Percentiles rank a stretch among this genome's conserved stretches.
These are phyloP conservation scores for Wickerhamiella australiensis DNA, from an alignment of 805 yeast genomes.

Conservation along the genomic window DNA sequence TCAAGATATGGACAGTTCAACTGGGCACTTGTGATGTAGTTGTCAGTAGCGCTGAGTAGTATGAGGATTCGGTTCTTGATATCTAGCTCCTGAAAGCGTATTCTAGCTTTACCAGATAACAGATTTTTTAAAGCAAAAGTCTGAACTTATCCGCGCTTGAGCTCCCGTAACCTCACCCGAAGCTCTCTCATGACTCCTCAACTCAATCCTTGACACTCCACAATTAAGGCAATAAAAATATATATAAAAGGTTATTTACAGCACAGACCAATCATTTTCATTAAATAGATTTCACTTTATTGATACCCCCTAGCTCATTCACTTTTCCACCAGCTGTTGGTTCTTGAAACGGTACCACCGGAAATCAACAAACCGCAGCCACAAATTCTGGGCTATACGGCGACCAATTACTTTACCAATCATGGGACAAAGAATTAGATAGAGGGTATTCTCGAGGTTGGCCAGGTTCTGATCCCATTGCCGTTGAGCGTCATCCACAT, in stretches of 20 bases:
- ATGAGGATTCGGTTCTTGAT: too few species aligned
- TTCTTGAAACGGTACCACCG: constrained; percentile 2
- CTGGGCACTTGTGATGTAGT: too few species aligned
- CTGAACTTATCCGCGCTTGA: too few species aligned
- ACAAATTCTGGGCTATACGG: constrained; percentile 33
- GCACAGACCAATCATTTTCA: too few species aligned
- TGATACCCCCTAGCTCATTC: not conserved
- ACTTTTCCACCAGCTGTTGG: not conserved
- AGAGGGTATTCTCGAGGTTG: constrained; percentile 44
- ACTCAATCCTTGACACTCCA: too few species aligned
- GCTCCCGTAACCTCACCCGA: too few species aligned
- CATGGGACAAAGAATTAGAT: constrained; percentile 48
- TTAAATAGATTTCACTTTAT: not conserved
- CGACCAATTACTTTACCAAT: constrained; percentile 60
- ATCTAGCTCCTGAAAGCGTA: too few species aligned
- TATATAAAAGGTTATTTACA: not conserved
- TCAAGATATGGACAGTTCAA: too few species aligned
- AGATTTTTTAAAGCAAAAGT: too few species aligned
- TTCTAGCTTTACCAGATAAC: too few species aligned
- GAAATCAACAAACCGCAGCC: constrained; percentile 14
- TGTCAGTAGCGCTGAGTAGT: too few species aligned
- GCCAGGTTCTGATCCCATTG: constrained; percentile 63
- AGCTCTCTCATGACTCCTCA: too few species aligned
- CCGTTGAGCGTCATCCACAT: constrained; percentile 40
- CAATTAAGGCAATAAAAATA: not conserved